Base-by-base conservation (phyloP, 2,329 filamentous ascomycete species). In the Tolypocladium ophioglossoides region DNA sequence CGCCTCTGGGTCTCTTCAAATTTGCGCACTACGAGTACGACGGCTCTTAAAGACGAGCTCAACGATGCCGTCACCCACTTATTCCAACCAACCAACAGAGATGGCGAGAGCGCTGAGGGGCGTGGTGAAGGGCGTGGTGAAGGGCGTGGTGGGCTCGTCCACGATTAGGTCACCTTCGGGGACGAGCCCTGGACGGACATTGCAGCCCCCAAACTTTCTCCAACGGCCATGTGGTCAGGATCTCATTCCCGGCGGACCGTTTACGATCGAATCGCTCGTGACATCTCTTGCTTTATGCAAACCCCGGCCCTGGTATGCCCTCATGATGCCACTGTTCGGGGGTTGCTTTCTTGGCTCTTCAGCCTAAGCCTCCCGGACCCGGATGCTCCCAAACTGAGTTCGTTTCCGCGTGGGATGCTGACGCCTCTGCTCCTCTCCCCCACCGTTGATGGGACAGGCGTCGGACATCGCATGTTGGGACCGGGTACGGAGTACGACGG, bases 221-320 rank as follows among this genome's bases (percentile, higher is more conserved):
- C 52, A 49, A 30, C 44, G 16, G 44, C 52, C 52, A 53, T 53
- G 52, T 53, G 52, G 44, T 40, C 51, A 48, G 44, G 51, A 53
- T 53, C 51, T 53, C 24, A 32, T 44, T 48, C 51, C 51, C 51
- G 49, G 51, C 51, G 40, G 51, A 49, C 40, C 32, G 51, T 38
- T 40, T 20, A 30, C 52, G 44, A 53, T 53, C 44, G 30, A 49
- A 49, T 47, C 51, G 41, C 18, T 14, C 34, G 52, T 53, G 52
- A 53, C 52, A 53, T 53, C 24, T 41, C 35, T 24, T 30, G 24
- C 34, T 18, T 32, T 14, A n/a, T 39, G 49, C 49, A 38, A 39
- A 27, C 22, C 12, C 16, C 39, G 39, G 39, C 39, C 18, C 16
- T 2, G 35, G 35, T 5, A 30, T 30, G 7, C 12, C 8, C 20